phyloP scores from a whole-genome alignment of 768 basidiomycete genomes.

The Asterophora lycoperdoides region DNA sequence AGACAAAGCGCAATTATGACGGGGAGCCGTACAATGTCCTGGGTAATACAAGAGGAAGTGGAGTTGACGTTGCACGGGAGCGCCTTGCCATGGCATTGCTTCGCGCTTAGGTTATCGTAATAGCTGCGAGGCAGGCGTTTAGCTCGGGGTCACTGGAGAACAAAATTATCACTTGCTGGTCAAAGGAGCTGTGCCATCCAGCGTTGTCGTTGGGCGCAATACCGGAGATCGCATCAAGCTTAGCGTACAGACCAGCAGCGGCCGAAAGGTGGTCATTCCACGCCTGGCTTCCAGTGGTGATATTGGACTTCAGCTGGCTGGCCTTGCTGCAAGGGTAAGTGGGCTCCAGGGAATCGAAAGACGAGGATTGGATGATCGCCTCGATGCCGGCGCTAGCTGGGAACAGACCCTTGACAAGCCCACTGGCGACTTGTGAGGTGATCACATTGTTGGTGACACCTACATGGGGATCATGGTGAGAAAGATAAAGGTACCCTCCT shows the following conservation, averaged over 20 bases:
- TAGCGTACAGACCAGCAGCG: slow-evolving; percentile 35
- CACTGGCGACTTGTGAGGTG: slow-evolving; percentile 49
- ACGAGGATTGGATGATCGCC: slow-evolving; percentile 35
- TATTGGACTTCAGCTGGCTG: slow-evolving; percentile 27
- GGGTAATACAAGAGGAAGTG: slow-evolving; percentile 39
- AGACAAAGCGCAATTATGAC: background rate
- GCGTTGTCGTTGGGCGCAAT: slow-evolving; percentile 33
- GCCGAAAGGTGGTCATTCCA: slow-evolving; percentile 42
- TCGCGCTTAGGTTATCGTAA: slow-evolving; percentile 49
- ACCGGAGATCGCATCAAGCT: slow-evolving; percentile 41
- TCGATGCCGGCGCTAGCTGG: slow-evolving; percentile 30
- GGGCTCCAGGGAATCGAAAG: slow-evolving; percentile 47
- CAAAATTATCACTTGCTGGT: slow-evolving; percentile 34
- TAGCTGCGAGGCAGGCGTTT: slow-evolving; percentile 29
- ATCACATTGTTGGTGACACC: slow-evolving; percentile 52
- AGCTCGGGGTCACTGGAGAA: background rate
- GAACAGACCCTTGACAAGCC: slow-evolving; percentile 42
- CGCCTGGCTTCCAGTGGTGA: slow-evolving; percentile 35
- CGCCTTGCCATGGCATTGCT: slow-evolving; percentile 43
- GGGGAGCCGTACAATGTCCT: slow-evolving; percentile 29
- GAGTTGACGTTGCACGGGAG: slow-evolving; percentile 44
- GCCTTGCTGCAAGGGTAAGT: slow-evolving; percentile 39
- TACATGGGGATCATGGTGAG: slow-evolving; percentile 8
- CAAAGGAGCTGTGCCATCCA: slow-evolving; percentile 49
- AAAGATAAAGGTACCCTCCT: background rate